These are phyloP conservation scores for Sphaerulina musiva DNA, from an alignment of 2,329 filamentous ascomycete species.

Conservation along the genomic window DNA sequence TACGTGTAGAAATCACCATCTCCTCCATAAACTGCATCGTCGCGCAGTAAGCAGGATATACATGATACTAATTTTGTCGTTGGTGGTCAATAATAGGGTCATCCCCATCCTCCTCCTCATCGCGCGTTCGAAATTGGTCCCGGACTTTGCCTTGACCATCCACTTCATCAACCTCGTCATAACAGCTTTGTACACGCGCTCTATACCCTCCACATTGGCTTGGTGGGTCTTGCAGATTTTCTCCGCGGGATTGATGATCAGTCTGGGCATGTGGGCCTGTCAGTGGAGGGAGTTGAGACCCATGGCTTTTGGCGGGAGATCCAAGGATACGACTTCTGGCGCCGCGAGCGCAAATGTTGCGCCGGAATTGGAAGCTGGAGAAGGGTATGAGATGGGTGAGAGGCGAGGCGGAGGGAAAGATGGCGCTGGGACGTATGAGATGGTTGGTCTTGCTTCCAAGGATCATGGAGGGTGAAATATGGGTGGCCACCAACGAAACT, in stretches of 20 bases:
- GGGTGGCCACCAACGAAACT: too few species aligned
- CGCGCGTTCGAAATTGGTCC: slow-evolving; percentile 84
- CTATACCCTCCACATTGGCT: slow-evolving; percentile 67
- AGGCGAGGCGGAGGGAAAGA: slow-evolving; percentile 40
- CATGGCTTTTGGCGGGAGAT: slow-evolving; percentile 70
- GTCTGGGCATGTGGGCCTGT: slow-evolving; percentile 80
- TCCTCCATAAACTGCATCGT: too few species aligned
- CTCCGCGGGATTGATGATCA: slow-evolving; percentile 58
- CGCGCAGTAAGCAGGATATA: too few species aligned
- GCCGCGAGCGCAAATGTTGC: slow-evolving; percentile 15
- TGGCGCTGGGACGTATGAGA: slow-evolving; percentile 44
- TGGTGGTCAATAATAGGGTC: slow-evolving; percentile 54
- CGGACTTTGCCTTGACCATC: slow-evolving; percentile 86
- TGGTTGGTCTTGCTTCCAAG: slow-evolving; percentile 40
- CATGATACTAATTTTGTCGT: not conserved
- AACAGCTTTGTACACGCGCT: slow-evolving; percentile 70
- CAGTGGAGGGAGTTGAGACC: slow-evolving; percentile 83
- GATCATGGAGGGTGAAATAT: too few species aligned
- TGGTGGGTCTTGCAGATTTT: slow-evolving; percentile 73
- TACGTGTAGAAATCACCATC: slow-evolving; percentile 36
- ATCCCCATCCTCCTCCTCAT: slow-evolving; percentile 78
- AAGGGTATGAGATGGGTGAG: slow-evolving; percentile 36
- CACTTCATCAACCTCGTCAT: slow-evolving; percentile 75
- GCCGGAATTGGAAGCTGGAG: slow-evolving; percentile 32
- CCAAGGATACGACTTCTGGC: slow-evolving; percentile 20